phyloP scores from a whole-genome alignment of 768 basidiomycete genomes.

The Candolleomyces efflorescens region DNA sequence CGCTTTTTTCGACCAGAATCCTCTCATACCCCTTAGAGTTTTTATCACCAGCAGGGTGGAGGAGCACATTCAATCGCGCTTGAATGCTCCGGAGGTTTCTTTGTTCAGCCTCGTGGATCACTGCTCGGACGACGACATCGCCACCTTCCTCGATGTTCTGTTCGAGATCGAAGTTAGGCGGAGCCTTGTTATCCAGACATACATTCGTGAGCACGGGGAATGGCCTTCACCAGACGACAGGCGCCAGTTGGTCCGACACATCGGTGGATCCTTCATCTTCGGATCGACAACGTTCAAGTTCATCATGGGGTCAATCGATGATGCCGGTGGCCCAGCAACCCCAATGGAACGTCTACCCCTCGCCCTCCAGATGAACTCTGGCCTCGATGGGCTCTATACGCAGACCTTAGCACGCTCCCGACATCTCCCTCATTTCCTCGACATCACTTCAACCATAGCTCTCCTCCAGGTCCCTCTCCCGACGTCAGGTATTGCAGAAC shows the following conservation, averaged over 20 bases:
- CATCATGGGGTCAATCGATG: not conserved
- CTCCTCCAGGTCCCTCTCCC: not conserved
- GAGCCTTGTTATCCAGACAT: not conserved
- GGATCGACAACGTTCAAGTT: not conserved
- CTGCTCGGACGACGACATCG: not conserved
- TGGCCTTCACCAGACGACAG: not conserved
- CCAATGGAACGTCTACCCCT: not conserved
- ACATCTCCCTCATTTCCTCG: not conserved
- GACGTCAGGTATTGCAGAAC: not conserved
- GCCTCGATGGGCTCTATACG: not conserved
- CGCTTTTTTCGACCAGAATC: not conserved
- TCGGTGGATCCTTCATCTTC: not conserved
- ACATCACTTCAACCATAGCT: not conserved
- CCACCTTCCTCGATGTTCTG: not conserved
- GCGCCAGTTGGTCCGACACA: not conserved
- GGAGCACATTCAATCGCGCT: not conserved
- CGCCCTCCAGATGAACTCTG: not conserved
- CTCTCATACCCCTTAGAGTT: not conserved
- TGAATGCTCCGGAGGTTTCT: not conserved
- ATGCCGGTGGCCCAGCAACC: not conserved
- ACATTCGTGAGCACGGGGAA: not conserved
- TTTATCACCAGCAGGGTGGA: not conserved
- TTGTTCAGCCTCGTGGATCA: not conserved
- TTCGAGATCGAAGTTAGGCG: not conserved
- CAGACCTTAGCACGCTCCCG: not conserved